A percentile compares a stretch with the other conserved stretches of the same genome.
These are phyloP conservation scores for Limnanthes douglasii DNA, from an alignment of 345 rosid species.

Conservation along the genomic window DNA sequence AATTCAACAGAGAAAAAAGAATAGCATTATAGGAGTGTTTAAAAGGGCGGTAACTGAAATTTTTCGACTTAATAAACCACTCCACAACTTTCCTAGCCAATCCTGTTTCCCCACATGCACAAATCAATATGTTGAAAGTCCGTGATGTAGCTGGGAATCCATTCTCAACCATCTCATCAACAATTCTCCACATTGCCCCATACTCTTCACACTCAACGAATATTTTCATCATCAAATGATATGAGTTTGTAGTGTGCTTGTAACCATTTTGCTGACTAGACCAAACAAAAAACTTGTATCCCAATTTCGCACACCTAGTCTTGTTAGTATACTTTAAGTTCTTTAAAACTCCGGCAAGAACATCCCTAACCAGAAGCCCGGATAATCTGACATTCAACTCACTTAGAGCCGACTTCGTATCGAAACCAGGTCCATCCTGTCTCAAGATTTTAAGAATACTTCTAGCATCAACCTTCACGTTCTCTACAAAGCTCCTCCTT, in stretches of 20 bases:
- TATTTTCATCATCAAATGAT: slow-evolving; percentile 73
- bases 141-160: slow-evolving; percentile 62
- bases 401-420: slow-evolving; percentile 27
- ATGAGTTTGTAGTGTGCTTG: slow-evolving; percentile 46
- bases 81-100: slow-evolving; percentile 54
- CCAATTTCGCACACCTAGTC: slow-evolving; percentile 47
- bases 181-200: slow-evolving; percentile 86
- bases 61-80: slow-evolving; percentile 66
- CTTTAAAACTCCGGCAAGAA: slow-evolving; percentile 54
- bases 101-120: slow-evolving; percentile 67
- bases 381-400: slow-evolving; percentile 51
- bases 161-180: slow-evolving; percentile 71
- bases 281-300: slow-evolving; percentile 68
- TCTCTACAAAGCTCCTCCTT: slow-evolving; percentile 21
- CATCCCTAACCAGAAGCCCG: slow-evolving; percentile 65
- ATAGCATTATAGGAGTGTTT: slow-evolving; percentile 73
- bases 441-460: slow-evolving; percentile 40
- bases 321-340: slow-evolving; percentile 25
- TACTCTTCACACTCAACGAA: slow-evolving; percentile 65
- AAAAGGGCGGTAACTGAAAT: slow-evolving; percentile 59
- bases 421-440: slow-evolving; percentile 50
- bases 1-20: slow-evolving; percentile 34
- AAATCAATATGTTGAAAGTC: slow-evolving; percentile 74
- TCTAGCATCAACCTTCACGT: slow-evolving; percentile 27
- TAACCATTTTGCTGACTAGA: slow-evolving; percentile 38